Evolutionary conservation across 2,329 filamentous ascomycete species (phyloP), one percentile per base, ranked within the genome.

Genomic region (Nothophaeocryptopus gaeumannii): DNA sequence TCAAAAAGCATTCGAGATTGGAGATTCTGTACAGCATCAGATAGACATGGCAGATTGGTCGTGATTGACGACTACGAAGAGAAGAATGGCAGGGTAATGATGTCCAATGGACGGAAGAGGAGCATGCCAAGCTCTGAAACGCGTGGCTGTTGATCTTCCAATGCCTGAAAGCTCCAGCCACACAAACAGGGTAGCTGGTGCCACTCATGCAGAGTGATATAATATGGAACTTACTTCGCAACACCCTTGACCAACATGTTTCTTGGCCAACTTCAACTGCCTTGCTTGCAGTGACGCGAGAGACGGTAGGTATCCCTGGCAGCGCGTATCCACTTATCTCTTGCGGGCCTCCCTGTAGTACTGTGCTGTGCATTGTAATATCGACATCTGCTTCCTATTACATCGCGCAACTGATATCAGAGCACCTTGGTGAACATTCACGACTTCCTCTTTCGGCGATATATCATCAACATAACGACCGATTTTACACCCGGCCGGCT

Each of bases 191-290:
- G 48, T 30, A 53, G 44, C 44, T 38, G 44, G 30, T 49, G 49
- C 45, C 40, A 45, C 34, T 51, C 20, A 51, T 54, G 55, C 55
- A 52, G 29, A 34, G 52, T 55, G 51, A 54, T 54, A 44, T 47
- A 50, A 50, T 49, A 32, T 39, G 26, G 43, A 50, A 43, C 36
- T 40, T 42, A 48, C 42, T 49, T 54, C 50, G 45, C 48, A 44
- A 51, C 48, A 32, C 45, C n/a, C 11, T 39, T 20, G 16, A 37
- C 31, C 3, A 47, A 30, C 20, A 53, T 26, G 20, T 26, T 48
- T 49, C 45, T 48, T 52, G 50, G 50, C 45, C 44, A 47, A 47
- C 14, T 44, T 16, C 30, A 26, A 33, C 31, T 45, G 33, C 8
- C 10, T 11, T 50, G 26, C 39, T 35, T 42, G 40, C 26, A 34